Evolutionary conservation across 768 basidiomycete species (phyloP).

Genomic region (Termitomyces sp.): DNA sequence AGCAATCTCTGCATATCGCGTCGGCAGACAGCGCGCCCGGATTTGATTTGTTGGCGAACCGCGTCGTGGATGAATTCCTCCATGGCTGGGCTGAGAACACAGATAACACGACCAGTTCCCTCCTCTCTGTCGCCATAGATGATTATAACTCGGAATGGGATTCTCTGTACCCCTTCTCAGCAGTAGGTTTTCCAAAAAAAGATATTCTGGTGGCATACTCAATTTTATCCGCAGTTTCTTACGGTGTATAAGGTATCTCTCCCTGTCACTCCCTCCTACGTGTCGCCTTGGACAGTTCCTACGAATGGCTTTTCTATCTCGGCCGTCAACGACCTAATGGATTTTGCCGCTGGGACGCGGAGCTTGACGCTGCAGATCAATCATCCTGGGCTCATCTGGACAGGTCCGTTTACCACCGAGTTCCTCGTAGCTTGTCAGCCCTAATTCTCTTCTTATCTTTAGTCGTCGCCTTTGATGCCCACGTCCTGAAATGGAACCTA

Average conservation of each 20-base stretch:
- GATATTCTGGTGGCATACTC: background rate
- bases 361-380: conserved; percentile 64
- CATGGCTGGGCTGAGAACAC: conserved; percentile 28
- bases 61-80: conserved; percentile 63
- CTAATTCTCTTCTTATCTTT: background rate
- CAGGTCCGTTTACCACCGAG: conserved; percentile 37
- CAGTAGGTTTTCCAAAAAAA: conserved; percentile 33
- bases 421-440: background rate
- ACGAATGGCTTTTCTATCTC: conserved; percentile 48
- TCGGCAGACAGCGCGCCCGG: conserved; percentile 82
- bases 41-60: conserved; percentile 55
- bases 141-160: conserved; percentile 90
- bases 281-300: conserved; percentile 44
- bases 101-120: conserved; percentile 12
- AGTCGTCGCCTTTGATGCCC: conserved; percentile 90
- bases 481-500: conserved; percentile 82
- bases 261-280: conserved; percentile 42
- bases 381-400: conserved; percentile 87
- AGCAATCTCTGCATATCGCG: conserved; percentile 77
- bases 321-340: conserved; percentile 52
- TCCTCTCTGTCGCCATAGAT: conserved; percentile 56
- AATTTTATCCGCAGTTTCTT: conserved; percentile 55
- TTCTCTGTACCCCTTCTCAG: conserved; percentile 74
- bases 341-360: conserved; percentile 59
- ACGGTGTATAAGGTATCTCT: conserved; percentile 79